Evolutionary conservation across 306 rosid genomes (phyloP).

Genomic region (Trifolium pratense): DNA sequence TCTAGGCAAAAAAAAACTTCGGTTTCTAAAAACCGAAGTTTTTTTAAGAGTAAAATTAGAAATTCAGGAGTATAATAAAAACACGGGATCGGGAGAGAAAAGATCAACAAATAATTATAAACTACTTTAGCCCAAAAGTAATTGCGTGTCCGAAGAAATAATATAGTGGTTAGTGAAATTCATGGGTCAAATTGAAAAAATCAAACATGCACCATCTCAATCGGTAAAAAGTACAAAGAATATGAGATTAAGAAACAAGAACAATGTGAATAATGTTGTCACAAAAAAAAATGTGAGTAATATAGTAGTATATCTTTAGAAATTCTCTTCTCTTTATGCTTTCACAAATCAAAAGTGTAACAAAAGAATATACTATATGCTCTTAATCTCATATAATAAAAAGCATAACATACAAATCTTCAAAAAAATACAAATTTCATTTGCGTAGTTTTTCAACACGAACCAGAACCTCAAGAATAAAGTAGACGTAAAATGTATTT

Average conservation of each 20-base stretch:
- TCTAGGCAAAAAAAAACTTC: no score
- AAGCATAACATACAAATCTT: constrained; percentile 34
- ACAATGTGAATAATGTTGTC: neutral
- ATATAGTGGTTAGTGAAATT: constrained; percentile 10
- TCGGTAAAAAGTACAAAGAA: constrained; percentile 14
- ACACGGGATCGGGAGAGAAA: no score
- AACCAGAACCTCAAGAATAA: neutral
- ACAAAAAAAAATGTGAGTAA: no score
- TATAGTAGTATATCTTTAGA: neutral
- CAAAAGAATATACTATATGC: constrained; percentile 21
- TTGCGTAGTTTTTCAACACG: neutral
- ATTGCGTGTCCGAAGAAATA: neutral
- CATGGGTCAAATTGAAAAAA: neutral
- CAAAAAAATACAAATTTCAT: no score
- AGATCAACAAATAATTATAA: neutral
- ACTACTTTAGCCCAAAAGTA: neutral
- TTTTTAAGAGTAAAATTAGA: no score
- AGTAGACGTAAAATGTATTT: neutral
- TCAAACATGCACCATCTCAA: constrained; percentile 16
- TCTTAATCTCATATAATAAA: neutral
- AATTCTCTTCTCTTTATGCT: constrained; percentile 7
- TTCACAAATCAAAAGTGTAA: constrained; percentile 8
- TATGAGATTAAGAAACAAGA: neutral
- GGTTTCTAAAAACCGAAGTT: no score
- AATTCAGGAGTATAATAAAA: no score